These are phyloP conservation scores for Cercospora zeae-maydis DNA, from an alignment of 2,329 filamentous ascomycete genomes.

Conservation along the genomic window DNA sequence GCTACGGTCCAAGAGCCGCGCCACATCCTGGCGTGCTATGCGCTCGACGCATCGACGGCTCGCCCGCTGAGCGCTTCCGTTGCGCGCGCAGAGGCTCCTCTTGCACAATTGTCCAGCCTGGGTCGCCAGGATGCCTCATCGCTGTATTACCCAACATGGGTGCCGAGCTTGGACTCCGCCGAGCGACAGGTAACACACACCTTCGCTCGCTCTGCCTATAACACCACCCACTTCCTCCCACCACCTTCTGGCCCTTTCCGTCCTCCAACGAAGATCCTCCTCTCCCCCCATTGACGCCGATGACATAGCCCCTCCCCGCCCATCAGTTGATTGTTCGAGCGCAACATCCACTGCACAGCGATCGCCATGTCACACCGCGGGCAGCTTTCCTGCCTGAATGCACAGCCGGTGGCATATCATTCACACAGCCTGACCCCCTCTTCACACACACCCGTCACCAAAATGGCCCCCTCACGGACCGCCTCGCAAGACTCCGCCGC, in stretches of 20 bases:
- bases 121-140: constrained; percentile 1
- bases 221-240: constrained; percentile 1
- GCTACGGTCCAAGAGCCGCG: constrained; percentile 13
- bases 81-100: background rate
- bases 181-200: background rate
- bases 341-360: background rate
- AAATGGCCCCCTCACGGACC: constrained; percentile 26
- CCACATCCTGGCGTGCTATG: constrained; percentile 6
- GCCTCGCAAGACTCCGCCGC: constrained; percentile 28
- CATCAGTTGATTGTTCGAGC: background rate
- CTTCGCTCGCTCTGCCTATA: background rate
- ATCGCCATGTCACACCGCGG: constrained; percentile 21
- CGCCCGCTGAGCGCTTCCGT: constrained; percentile 11
- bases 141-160: constrained; percentile 8
- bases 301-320: background rate
- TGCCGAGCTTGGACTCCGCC: background rate
- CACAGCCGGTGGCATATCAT: constrained; percentile 20
- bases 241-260: background rate
- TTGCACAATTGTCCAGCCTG: constrained; percentile 8
- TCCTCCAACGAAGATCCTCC: background rate
- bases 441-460: constrained; percentile 24
- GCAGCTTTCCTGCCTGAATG: constrained; percentile 22
- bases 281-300: background rate
- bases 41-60: constrained; percentile 8
- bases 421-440: constrained; percentile 24